phyloP scores from a whole-genome alignment of 179 eudicot species.

The Heliamphora pulchella region DNA sequence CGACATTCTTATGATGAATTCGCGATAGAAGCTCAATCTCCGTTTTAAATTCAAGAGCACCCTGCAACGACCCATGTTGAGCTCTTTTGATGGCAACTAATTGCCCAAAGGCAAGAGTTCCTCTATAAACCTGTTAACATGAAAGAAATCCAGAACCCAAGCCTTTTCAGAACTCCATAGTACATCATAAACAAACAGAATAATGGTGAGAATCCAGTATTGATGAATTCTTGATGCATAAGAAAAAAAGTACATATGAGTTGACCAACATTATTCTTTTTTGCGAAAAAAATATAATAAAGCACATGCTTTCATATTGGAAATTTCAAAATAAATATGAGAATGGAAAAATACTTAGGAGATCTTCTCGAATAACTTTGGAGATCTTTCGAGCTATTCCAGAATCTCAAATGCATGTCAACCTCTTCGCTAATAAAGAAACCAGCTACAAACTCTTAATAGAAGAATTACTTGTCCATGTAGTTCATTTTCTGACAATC shows the following conservation, averaged over 20 bases:
- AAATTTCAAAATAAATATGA: not conserved
- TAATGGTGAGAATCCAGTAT: not conserved
- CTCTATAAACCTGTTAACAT: constrained; percentile 59
- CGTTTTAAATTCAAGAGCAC: constrained; percentile 59
- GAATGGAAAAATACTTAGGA: not conserved
- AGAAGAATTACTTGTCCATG: not conserved
- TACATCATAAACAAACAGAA: not conserved
- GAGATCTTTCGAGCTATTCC: not conserved
- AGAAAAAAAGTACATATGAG: not conserved
- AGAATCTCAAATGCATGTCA: not conserved
- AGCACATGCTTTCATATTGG: not conserved
- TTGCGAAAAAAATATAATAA: not conserved
- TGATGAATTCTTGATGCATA: not conserved
- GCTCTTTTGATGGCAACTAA: constrained; percentile 66
- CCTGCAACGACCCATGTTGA: constrained; percentile 55
- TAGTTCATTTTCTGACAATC: not conserved
- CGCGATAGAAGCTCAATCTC: constrained; percentile 74
- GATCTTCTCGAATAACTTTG: too few relatives aligned
- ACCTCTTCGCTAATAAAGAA: not conserved
- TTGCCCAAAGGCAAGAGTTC: constrained; percentile 43
- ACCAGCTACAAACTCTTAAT: not conserved
- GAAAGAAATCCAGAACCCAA: not conserved
- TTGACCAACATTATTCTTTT: not conserved
- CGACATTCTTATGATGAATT: constrained; percentile 75
- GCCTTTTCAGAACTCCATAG: not conserved